These are phyloP conservation scores for Lecanosticta acicola DNA, from an alignment of 2,329 filamentous ascomycete species.

Conservation along the genomic window DNA sequence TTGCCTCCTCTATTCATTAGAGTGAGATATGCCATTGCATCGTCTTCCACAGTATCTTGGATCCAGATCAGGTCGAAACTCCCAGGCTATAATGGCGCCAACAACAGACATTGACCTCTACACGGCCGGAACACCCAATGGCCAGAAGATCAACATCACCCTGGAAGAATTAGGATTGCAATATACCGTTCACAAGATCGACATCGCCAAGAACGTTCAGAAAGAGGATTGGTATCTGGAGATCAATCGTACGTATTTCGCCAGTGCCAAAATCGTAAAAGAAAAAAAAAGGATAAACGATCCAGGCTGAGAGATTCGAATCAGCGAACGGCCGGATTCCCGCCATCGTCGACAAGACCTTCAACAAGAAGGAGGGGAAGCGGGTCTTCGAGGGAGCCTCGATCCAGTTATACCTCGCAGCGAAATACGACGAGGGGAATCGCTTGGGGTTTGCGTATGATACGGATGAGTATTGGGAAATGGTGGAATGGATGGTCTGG, in stretches of 20 bases:
- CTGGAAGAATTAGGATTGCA: constrained; percentile 32
- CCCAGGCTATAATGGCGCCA: constrained; percentile 3
- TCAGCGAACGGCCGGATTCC: constrained; percentile 47
- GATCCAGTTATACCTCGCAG: constrained; percentile 43
- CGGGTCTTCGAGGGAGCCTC: constrained; percentile 42
- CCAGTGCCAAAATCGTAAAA: too few relatives aligned
- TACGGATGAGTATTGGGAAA: constrained; percentile 39
- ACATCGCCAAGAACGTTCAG: constrained; percentile 41
- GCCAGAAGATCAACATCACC: constrained; percentile 30
- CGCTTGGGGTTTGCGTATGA: constrained; percentile 30
- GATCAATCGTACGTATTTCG: constrained; percentile 36
- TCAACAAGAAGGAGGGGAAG: constrained; percentile 8
- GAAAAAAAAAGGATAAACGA: too few relatives aligned
- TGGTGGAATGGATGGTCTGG: constrained; percentile 43
- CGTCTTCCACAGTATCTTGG: too few relatives aligned
- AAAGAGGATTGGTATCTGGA: constrained; percentile 44
- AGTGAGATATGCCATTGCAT: too few relatives aligned
- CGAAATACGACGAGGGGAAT: constrained; percentile 39
- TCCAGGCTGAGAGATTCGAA: too few relatives aligned
- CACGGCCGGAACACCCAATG: constrained; percentile 32
- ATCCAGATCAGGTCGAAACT: too few relatives aligned
- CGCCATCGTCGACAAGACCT: constrained; percentile 39
- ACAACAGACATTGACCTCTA: constrained; percentile 13
- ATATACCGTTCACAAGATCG: constrained; percentile 34
- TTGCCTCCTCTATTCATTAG: too few relatives aligned